These are phyloP conservation scores for Suillus cothurnatus DNA, from an alignment of 768 basidiomycete genomes.

Conservation along the genomic window DNA sequence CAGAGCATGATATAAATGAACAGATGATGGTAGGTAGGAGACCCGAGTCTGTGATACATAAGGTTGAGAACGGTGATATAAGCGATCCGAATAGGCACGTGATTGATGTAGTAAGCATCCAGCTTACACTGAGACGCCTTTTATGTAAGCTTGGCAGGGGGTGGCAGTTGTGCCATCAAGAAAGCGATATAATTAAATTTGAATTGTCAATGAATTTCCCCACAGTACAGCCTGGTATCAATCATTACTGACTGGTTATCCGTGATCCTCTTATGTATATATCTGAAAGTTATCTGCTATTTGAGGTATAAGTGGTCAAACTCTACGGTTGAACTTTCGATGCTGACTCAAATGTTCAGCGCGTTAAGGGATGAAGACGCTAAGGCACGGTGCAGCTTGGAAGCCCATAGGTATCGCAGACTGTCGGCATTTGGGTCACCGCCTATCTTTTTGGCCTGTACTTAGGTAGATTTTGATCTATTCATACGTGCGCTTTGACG, in stretches of 20 bases:
- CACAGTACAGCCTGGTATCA: too few species aligned
- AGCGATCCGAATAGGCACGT: too few species aligned
- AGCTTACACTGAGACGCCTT: too few species aligned
- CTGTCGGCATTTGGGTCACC: not conserved
- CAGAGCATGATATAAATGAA: too few species aligned
- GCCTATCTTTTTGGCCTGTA: not conserved
- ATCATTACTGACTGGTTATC: not conserved
- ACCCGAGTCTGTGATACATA: too few species aligned
- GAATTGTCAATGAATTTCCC: too few species aligned
- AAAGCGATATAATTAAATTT: too few species aligned
- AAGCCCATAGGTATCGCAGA: not conserved
- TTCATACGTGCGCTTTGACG: not conserved
- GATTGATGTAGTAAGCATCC: too few species aligned
- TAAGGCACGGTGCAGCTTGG: not conserved
- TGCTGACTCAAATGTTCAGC: not conserved
- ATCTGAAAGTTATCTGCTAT: not conserved
- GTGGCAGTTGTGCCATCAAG: too few species aligned
- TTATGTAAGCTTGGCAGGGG: too few species aligned
- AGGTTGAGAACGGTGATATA: too few species aligned
- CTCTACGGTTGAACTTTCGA: not conserved
- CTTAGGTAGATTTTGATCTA: not conserved
- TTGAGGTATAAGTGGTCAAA: not conserved
- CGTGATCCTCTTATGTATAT: not conserved
- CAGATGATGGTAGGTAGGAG: too few species aligned
- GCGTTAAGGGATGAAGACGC: not conserved